Evolutionary conservation across 2,329 filamentous ascomycete species (phyloP), one percentile per base, ranked within the genome.

Genomic region (Paramyrothecium roridum): DNA sequence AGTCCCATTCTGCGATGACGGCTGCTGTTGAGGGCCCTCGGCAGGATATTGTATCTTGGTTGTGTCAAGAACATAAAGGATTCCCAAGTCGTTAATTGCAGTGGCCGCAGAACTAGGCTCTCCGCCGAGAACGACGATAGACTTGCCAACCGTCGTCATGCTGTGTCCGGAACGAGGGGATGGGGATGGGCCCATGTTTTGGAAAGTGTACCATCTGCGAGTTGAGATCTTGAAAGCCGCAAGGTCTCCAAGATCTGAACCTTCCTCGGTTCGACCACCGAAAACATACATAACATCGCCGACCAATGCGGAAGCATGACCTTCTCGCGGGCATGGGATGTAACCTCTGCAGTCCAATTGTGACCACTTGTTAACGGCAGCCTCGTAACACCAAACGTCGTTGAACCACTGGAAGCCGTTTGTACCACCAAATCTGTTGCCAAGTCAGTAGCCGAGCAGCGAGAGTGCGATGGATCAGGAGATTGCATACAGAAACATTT

Each of bases 271-370:
- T 57, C 95, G 89, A 48, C 95, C 95, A 63, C 96, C 96, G 71
- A 99, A 99, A 58, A 99, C 87, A 76, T 99, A 99, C 96, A 99
- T 99, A 57, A 97, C 95, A 69, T 99, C 95, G 70, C 95, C 91
- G 47, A 99, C 93, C 20, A 99, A 79, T 3, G 93, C 88, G 16
- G 95, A 91, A 13, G 96, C 93, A 71, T 99, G 95, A 3, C 95
- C 95, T 79, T 99, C 95, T 57, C 95, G 86, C 19, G 93, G 88
- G 2, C 92, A 88, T 1, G 96, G 95, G 57, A 99, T 98, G 71
- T 97, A 99, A 37, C 95, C 95, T 66, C 98, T 97, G 70, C 95
- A 99, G 67, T 98, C 93, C 54, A 96, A 81, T 69, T 96, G 89
- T 11, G 85, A 77, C 95, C 95, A 99, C 54, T 82, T 77, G 71